Base-by-base conservation (phyloP, 2,329 filamentous ascomycete genomes). In the Fusarium chaquense region DNA sequence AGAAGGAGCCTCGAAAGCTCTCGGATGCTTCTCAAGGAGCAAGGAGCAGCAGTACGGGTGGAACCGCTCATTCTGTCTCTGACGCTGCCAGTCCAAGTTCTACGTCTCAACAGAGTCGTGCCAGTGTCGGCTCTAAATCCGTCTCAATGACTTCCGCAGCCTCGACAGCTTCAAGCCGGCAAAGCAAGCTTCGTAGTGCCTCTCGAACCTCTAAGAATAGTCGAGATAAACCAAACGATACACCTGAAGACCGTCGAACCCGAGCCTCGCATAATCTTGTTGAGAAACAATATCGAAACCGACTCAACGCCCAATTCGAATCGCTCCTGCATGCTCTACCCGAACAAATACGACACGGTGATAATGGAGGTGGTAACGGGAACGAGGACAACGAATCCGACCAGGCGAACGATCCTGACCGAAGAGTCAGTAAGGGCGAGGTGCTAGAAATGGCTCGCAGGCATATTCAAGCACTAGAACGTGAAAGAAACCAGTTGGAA, bases 381-480 rank as follows among this genome's bases (percentile, higher is more conserved):
- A 61, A 66, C 11, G 72, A 67, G 12, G 72, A 59, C 11, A 72
- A 72, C 16, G 69, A 73, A 33, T 73, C 68, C 8, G 70, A 74
- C 11, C 68, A 60, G 20, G 71, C 63, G 15, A 71, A 62, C 18
- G 73, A 75, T 24, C 64, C 63, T 38, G 73, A 75, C 47, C 63
- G 64, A 20, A 65, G 73, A 24, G 73, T 75, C 28, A 75, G 73
- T 49, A 75, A 75, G 38, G 73, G 73, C 15, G 73, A 75, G 43
- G 73, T 75, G n/a, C 69, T 75, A 28, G 73, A 75, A 46, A 75
- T 75, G 72, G 73, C 73, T 30, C 71, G 73, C 26, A 75, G 64
- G 55, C 73, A 75, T 49, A 75, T 75, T 51, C 28, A 74, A 55
- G 40, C 63, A 20, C 69, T 75, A 11, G 73, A 75, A 30, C 71